phyloP scores from a whole-genome alignment of 2,329 filamentous ascomycete species.

The Sarocladium oryzae region DNA sequence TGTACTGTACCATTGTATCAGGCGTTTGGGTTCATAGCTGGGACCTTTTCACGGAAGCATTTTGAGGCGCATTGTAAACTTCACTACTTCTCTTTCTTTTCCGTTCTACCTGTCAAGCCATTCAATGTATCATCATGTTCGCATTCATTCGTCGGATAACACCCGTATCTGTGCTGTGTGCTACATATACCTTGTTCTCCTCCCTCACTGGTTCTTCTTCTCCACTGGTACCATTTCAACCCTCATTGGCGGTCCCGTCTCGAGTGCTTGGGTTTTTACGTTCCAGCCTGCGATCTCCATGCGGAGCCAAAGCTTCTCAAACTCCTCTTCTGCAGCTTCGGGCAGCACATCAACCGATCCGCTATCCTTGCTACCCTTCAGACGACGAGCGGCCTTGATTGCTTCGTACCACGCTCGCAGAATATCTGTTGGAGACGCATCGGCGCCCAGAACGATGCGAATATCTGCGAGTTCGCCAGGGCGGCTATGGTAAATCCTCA shows the following conservation, averaged over 20 bases:
- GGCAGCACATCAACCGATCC: not conserved
- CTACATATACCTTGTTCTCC: not conserved
- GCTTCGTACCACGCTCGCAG: not conserved
- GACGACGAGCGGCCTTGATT: not conserved
- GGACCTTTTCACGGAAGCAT: not conserved
- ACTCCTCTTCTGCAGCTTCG: not conserved
- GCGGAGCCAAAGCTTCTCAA: slow-evolving; percentile 14
- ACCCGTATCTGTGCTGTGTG: no score
- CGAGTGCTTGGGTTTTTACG: slow-evolving; percentile 26
- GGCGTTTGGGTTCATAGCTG: not conserved
- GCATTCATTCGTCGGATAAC: not conserved
- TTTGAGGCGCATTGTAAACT: slow-evolving; percentile 5
- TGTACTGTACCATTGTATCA: not conserved
- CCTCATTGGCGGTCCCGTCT: slow-evolving; percentile 29
- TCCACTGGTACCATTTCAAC: slow-evolving; percentile 17
- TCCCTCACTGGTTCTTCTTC: slow-evolving; percentile 21
- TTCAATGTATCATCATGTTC: not conserved
- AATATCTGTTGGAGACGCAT: not conserved
- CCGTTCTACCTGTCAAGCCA: not conserved
- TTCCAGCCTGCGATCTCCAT: slow-evolving; percentile 28
- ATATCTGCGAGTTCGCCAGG: not conserved
- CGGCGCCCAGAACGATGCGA: not conserved
- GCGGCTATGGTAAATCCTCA: not conserved
- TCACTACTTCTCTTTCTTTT: not conserved
- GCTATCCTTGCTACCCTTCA: not conserved